Conservation (phyloP, 2,329 filamentous ascomycete species). For the Ramularia endophylla region DNA sequence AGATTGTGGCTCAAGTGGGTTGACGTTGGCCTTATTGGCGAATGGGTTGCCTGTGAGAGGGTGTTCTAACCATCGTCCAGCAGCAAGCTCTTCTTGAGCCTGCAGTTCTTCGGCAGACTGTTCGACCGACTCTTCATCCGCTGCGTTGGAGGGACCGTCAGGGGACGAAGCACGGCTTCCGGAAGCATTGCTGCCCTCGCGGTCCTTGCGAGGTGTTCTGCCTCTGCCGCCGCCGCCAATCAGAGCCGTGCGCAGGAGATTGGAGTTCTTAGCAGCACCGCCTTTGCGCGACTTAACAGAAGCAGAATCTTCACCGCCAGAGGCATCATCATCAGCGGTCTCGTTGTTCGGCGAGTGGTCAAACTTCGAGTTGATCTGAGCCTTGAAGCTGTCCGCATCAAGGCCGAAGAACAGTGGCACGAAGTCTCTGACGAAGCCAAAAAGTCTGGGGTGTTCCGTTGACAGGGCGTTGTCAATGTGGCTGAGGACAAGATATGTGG, state of each 20-base stretch:
- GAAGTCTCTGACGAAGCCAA: slow-evolving; percentile 46
- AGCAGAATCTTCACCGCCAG: slow-evolving; percentile 63
- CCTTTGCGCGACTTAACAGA: slow-evolving; percentile 59
- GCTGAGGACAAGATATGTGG: slow-evolving; percentile 40
- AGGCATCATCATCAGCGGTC: slow-evolving; percentile 61
- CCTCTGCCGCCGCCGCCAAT: slow-evolving; percentile 66
- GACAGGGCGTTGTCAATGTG: slow-evolving; percentile 38
- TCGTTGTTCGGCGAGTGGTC: slow-evolving; percentile 56
- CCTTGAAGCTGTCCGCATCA: slow-evolving; percentile 53
- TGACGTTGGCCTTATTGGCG: slow-evolving; percentile 59
- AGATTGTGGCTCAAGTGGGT: slow-evolving; percentile 71
- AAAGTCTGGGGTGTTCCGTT: slow-evolving; percentile 40
- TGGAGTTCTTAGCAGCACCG: slow-evolving; percentile 47
- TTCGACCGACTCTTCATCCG: slow-evolving; percentile 68
- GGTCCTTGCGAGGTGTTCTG: slow-evolving; percentile 65
- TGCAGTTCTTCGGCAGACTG: slow-evolving; percentile 20
- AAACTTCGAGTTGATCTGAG: slow-evolving; percentile 52
- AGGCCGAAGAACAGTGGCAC: slow-evolving; percentile 47
- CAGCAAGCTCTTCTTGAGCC: slow-evolving; percentile 54
- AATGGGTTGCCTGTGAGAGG: slow-evolving; percentile 51
- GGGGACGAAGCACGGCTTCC: slow-evolving; percentile 86
- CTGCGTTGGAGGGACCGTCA: slow-evolving; percentile 68
- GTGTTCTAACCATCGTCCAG: slow-evolving; percentile 59
- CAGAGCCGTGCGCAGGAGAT: slow-evolving; percentile 77
- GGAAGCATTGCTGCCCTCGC: slow-evolving; percentile 71